These are phyloP conservation scores for Candida dendrica DNA, from an alignment of 805 yeast genomes.

Conservation along the genomic window DNA sequence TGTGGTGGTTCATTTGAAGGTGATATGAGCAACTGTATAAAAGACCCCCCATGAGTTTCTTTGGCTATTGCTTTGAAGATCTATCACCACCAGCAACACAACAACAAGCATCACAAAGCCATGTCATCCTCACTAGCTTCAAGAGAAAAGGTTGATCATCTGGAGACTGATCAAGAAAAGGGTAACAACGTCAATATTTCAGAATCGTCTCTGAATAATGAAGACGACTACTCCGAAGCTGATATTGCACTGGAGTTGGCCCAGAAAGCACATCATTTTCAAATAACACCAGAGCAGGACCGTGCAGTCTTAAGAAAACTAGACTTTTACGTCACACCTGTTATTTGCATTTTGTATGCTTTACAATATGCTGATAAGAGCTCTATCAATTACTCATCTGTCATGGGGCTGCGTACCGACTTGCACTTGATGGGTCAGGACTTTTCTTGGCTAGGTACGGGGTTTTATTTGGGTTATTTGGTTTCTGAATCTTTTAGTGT, in stretches of 20 bases:
- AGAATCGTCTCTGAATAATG: no score
- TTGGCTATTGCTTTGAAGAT: no score
- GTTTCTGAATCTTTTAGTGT: constrained; percentile 27
- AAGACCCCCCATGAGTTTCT: no score
- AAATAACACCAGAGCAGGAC: not conserved
- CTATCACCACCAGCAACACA: no score
- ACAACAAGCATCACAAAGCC: no score
- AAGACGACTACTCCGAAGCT: not conserved
- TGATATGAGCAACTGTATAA: no score
- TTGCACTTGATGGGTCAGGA: constrained; percentile 28
- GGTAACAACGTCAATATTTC: no score
- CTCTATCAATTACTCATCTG: constrained; percentile 30
- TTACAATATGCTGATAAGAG: constrained; percentile 32
- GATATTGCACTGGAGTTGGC: not conserved
- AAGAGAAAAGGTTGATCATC: no score
- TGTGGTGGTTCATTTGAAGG: no score
- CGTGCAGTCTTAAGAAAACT: constrained; percentile 27
- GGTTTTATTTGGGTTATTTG: constrained; percentile 30
- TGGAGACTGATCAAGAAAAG: no score
- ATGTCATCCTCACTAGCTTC: no score
- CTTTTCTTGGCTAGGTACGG: constrained; percentile 27
- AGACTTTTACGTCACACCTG: constrained; percentile 28
- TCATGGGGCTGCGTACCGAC: constrained; percentile 31
- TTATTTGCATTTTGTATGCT: constrained; percentile 25
- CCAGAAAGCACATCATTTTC: not conserved